Percentiles rank a stretch among this genome's conserved stretches.
These are phyloP conservation scores for Celoporthe dispersa DNA, from an alignment of 2,329 filamentous ascomycete genomes.

Conservation along the genomic window DNA sequence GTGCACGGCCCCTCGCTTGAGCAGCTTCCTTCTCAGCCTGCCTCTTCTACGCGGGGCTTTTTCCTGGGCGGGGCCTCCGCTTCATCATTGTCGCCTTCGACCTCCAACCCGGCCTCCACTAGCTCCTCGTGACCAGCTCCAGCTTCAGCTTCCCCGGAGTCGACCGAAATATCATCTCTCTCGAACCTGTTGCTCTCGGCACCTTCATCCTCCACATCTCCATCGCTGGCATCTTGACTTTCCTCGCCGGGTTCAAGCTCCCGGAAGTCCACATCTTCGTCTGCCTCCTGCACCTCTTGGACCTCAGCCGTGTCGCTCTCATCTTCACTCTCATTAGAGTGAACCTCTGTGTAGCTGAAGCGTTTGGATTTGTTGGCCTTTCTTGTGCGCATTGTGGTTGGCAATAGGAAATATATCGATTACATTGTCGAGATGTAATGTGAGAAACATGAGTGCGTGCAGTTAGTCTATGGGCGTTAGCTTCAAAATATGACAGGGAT, in stretches of 20 bases:
- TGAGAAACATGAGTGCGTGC: neutral
- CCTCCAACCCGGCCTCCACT: conserved; percentile 2
- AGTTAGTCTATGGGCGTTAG: neutral
- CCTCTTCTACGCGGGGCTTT: neutral
- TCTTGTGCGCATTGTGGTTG: conserved; percentile 27
- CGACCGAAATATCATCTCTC: neutral
- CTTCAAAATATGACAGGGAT: neutral
- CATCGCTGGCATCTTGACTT: conserved; percentile 7
- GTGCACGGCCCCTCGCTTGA: conserved; percentile 30
- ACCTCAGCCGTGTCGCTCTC: conserved; percentile 16
- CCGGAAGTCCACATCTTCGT: conserved; percentile 12
- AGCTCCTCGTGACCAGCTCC: neutral
- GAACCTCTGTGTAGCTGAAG: conserved; percentile 20
- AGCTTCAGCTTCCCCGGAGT: neutral
- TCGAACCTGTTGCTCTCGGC: neutral
- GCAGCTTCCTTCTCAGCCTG: conserved; percentile 20
- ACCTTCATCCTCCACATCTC: conserved; percentile 3
- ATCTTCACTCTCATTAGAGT: conserved; percentile 27
- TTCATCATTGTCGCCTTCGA: conserved; percentile 3
- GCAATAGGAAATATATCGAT: neutral
- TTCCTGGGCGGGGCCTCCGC: neutral
- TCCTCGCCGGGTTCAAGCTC: neutral
- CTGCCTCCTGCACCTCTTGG: conserved; percentile 6
- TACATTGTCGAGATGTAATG: neutral
- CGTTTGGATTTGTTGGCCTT: conserved; percentile 28